phyloP scores from a whole-genome alignment of 1,284 basidiomycete species.

The Irpex sp. region DNA sequence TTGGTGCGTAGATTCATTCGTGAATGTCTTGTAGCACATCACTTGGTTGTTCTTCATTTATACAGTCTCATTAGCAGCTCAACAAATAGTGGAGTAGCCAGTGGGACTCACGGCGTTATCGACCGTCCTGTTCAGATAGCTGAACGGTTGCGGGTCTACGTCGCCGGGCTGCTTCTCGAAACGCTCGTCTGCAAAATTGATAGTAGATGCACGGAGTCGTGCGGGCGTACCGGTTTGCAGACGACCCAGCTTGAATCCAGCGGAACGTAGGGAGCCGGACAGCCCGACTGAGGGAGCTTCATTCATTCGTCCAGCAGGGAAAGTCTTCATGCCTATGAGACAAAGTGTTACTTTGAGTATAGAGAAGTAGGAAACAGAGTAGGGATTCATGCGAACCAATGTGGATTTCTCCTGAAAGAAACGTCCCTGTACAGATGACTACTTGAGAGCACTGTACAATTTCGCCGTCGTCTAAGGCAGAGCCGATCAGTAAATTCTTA shows the following conservation, averaged over 20 bases:
- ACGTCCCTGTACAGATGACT: conserved; percentile 88
- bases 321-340: conserved; percentile 61
- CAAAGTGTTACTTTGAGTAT: background rate
- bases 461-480: conserved; percentile 66
- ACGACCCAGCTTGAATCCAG: conserved; percentile 79
- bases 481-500: conserved; percentile 4
- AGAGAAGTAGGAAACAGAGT: background rate
- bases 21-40: conserved; percentile 70
- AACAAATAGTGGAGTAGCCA: no score
- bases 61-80: conserved; percentile 1
- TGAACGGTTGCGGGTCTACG: conserved; percentile 54
- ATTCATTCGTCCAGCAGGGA: conserved; percentile 80
- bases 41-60: conserved; percentile 65
- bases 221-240: conserved; percentile 92
- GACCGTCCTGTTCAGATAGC: conserved; percentile 37
- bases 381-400: conserved; percentile 50
- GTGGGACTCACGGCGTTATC: conserved; percentile 34
- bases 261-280: conserved; percentile 68
- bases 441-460: conserved; percentile 75
- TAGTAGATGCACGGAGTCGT: conserved; percentile 66
- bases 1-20: conserved; percentile 70
- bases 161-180: conserved; percentile 65
- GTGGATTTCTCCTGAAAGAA: conserved; percentile 86
- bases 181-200: conserved; percentile 51
- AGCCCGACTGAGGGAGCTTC: conserved; percentile 74